Percentiles rank a stretch among this genome's conserved stretches.
Evolutionary conservation across 768 basidiomycete species (phyloP).

Genomic region (Lactifluus volemus): DNA sequence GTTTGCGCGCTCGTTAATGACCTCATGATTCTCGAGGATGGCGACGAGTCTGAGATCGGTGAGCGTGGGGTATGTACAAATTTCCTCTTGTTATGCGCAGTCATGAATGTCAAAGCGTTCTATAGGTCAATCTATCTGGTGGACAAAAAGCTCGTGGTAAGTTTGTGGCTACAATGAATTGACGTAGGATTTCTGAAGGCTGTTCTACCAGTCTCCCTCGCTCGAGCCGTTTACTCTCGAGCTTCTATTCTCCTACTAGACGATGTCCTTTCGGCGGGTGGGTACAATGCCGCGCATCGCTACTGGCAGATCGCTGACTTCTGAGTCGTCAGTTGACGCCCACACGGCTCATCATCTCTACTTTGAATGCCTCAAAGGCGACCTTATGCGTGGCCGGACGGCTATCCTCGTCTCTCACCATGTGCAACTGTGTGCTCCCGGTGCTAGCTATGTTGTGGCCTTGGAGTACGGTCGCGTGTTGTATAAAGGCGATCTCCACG

Average conservation of each 20-base stretch:
- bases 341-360: constrained; percentile 80
- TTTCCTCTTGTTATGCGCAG: background rate
- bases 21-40: constrained; percentile 77
- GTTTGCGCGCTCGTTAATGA: constrained; percentile 68
- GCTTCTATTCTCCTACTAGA: constrained; percentile 78
- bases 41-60: constrained; percentile 81
- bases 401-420: constrained; percentile 91
- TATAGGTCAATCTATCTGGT: constrained; percentile 39
- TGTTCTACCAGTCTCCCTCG: constrained; percentile 46
- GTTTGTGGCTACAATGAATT: background rate
- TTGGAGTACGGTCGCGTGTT: constrained; percentile 74
- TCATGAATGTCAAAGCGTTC: background rate
- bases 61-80: constrained; percentile 57
- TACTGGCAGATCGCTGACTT: background rate
- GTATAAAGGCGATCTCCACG: constrained; percentile 58
- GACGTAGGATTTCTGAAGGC: background rate
- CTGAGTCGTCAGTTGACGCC: constrained; percentile 54
- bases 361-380: constrained; percentile 69
- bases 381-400: constrained; percentile 70
- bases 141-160: constrained; percentile 49
- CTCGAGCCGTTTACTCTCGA: constrained; percentile 85
- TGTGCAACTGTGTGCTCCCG: constrained; percentile 77
- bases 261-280: constrained; percentile 56
- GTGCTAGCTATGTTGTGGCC: constrained; percentile 74
- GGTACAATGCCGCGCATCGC: constrained; percentile 1